Evolutionary conservation across 2,329 filamentous ascomycete species (phyloP), one percentile per base, ranked within the genome.

Genomic region (Taxawa tesnikishii): DNA sequence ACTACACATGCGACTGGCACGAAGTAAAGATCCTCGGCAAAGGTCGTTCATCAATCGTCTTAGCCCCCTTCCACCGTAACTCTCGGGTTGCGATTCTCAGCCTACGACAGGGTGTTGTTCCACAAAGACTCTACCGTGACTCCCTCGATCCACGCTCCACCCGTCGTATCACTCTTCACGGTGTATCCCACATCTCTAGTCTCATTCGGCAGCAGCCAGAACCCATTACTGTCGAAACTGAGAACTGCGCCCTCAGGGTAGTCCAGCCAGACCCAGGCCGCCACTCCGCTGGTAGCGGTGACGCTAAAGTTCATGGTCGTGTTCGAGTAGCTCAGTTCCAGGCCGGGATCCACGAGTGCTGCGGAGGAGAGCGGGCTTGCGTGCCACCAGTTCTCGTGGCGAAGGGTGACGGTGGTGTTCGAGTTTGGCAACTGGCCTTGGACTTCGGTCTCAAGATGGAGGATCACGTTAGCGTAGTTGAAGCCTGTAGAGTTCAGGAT

Each of bases 221-320:
- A 73, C 0, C 59, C 60, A 44, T 74, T 73, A 1, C 60, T 53
- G 5, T 69, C 61, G 37, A 73, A 75, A 19, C 59, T 59, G 1
- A 68, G 54, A 7, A 71, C 58, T 2, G 59, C 53, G 1, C 60
- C 62, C 2, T 56, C 49, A 1, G 67, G 66, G 35, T 69, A 63
- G 32, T 68, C 66, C 3, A 73, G 45, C 68, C 68, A 73, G 1
- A 68, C 69, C 53, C 67, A 72, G 4, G 66, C 54, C 3, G 67
- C 65, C 1, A 69, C 56, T 0, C 65, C 68, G 1, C 39, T 54
- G 10, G 51, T 62, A 1, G 68, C 67, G 19, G 56, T 55, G 1
- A 72, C 59, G 0, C 54, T 63, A 39, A 70, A 71, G 3, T 49
- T 54, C 3, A 44, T 40, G 0, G 41, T 47, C 1, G 37, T 19